Evolutionary conservation across 129 eudicot genomes (phyloP).

Genomic region (Flaveria bidentis): DNA sequence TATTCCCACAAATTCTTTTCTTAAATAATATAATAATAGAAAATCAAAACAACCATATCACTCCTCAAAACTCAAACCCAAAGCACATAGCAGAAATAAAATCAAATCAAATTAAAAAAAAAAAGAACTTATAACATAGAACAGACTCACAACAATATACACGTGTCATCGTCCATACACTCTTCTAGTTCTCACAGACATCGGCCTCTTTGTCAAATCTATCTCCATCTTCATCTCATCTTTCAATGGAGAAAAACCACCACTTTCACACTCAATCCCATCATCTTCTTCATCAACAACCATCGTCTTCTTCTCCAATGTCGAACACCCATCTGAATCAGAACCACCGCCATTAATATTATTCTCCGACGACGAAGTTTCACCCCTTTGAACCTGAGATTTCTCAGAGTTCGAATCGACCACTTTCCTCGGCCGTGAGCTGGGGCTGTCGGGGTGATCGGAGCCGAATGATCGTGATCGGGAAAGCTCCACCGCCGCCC

Average conservation of each 20-base stretch:
- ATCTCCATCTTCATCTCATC: slow-evolving; percentile 27
- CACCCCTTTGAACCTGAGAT: slow-evolving; percentile 6
- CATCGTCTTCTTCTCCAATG: neutral
- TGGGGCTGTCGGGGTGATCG: slow-evolving; percentile 46
- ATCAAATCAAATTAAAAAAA: neutral
- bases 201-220: slow-evolving; percentile 44
- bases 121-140: neutral
- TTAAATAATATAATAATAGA: neutral
- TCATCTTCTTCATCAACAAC: slow-evolving; percentile 53
- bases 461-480: slow-evolving; percentile 52
- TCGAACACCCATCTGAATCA: neutral
- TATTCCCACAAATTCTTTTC: neutral
- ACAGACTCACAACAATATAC: neutral
- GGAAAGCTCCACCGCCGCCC: slow-evolving; percentile 88
- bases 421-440: slow-evolving; percentile 31
- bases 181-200: slow-evolving; percentile 63
- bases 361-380: neutral
- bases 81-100: slow-evolving; percentile 2
- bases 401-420: slow-evolving; percentile 3
- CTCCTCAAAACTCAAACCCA: neutral
- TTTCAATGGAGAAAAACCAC: neutral
- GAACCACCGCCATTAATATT: neutral
- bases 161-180: slow-evolving; percentile 32
- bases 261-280: slow-evolving; percentile 26
- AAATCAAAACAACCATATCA: neutral